phyloP scores from a whole-genome alignment of 352 stramenopile genomes.

The Phytophthora meadii region DNA sequence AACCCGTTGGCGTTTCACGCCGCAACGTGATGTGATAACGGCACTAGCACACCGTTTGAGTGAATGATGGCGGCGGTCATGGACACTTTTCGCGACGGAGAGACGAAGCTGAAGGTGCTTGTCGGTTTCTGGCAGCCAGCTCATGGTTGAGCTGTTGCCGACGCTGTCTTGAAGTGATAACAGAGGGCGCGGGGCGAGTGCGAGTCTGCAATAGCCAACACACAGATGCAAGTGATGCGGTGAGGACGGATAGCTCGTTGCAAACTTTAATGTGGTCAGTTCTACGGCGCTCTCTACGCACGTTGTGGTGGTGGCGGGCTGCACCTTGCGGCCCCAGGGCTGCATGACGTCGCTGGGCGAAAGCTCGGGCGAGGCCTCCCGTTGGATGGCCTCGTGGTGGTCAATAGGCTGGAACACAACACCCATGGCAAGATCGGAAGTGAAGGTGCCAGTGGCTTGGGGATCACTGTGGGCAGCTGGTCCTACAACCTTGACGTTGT shows the following conservation, averaged over 20 bases:
- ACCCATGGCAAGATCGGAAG: conserved; percentile 24
- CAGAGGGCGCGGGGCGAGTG: conserved; percentile 20
- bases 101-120: conserved; percentile 11
- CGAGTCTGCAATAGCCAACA: conserved; percentile 18
- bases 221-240: conserved; percentile 13
- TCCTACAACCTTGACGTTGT: conserved; percentile 12
- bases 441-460: conserved; percentile 9
- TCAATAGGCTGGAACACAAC: conserved; percentile 33
- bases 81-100: conserved; percentile 1
- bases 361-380: conserved; percentile 18
- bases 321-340: conserved; percentile 35
- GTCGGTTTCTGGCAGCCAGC: neutral
- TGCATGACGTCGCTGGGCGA: conserved; percentile 30
- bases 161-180: conserved; percentile 25
- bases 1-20: conserved; percentile 36
- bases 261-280: conserved; percentile 18
- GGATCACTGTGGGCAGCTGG: conserved; percentile 18
- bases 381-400: conserved; percentile 23
- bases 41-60: conserved; percentile 29
- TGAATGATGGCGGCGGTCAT: conserved; percentile 6
- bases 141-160: conserved; percentile 7
- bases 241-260: conserved; percentile 11
- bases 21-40: conserved; percentile 1
- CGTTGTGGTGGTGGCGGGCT: conserved; percentile 17
- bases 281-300: conserved; percentile 11